Base-by-base conservation (phyloP, 2,329 filamentous ascomycete species). In the Dactylellina drechsleri region DNA sequence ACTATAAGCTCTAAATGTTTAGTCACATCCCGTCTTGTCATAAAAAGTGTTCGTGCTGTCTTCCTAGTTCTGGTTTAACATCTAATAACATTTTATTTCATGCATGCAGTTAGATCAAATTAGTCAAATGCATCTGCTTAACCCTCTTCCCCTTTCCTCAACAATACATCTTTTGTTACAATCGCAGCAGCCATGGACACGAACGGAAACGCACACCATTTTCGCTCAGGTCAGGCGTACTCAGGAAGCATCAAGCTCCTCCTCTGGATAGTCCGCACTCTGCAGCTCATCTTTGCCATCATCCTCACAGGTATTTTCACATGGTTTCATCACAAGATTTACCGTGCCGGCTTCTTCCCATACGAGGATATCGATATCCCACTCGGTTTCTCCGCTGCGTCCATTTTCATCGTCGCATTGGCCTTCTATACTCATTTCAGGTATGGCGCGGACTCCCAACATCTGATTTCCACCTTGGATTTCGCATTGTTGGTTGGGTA, bases 281-380 rank as follows among this genome's bases (percentile, higher is more conserved):
- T 79, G 31, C 76, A 79, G 50, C 67, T 77, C 8, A 28, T 62
- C 47, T 77, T 78, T 62, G 74, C 71, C 40, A 47, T 79, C 23
- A 77, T 77, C 53, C 77, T 79, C 26, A 65, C 78, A 13, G 77
- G 78, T 16, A 57, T 74, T 36, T 71, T 77, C 23, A 62, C 77
- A 23, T 79, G 77, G 66, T 74, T 77, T 59, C 74, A 78, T 40
- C n/a, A 77, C 36, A 56, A 66, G 54, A 64, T 77, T 56, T 67
- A 62, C 3, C 71, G 65, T 8, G 74, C 72, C 16, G 56, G 62
- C 12, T 58, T 53, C 28, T 62, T 26, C 43, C 59, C 31, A 6
- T 52, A 26, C 47, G 54, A 76, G 13, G 50, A 36, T 13, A 57
- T 47, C 10, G 58, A 67, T 10, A 52, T 62, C 4, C 74, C 77